Evolutionary conservation across 148 eudicot species (phyloP), one percentile per base, ranked within the genome.

Genomic region (Talinum fruticosum): DNA sequence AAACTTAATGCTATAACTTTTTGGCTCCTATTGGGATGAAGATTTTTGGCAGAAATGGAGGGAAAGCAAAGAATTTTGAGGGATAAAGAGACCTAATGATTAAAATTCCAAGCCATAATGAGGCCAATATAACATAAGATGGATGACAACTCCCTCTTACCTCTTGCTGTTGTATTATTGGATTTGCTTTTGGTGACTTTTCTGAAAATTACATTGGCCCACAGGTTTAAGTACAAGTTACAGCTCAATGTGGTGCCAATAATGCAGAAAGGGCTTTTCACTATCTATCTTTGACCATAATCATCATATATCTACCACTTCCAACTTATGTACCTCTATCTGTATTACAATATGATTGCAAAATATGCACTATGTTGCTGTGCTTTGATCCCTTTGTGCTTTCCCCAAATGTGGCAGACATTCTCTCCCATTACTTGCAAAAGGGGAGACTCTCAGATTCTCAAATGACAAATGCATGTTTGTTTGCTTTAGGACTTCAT

Each of bases 311-410:
- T 23, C 16, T 59, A 15, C 62, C 29, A 53, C 30, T 51, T 69
- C 57, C 24, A 77, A 77, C 73, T 70, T 70, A 35, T 57, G 74
- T 78, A 28, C 69, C 79, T 71, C 76, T 65, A 71, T 81, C 66
- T 81, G 76, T 45, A 51, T 81, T 72, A 71, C 83, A 79, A 34
- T 41, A 75, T 80, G 70, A 80, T 80, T 80, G 83, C 74, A 70
- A 64, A n/a, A 65, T 69, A 37, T 69, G 72, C 72, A 30, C 45
- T 69, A 44, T 79, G 49, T 10, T 41, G 12, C 23, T 51, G 57
- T 51, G 57, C n/a, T 66, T 45, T 51, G 16, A 3, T 49, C 8
- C 66, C 65, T 30, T 75, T 75, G 6, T 54, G 74, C 79, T 80
- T 80, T 70, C 72, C 70, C 28, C 70, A 71, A 76, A 71, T 69